Base-by-base conservation (phyloP, 192 early-diverging fungal species). In the Radiomyces spectabilis region DNA sequence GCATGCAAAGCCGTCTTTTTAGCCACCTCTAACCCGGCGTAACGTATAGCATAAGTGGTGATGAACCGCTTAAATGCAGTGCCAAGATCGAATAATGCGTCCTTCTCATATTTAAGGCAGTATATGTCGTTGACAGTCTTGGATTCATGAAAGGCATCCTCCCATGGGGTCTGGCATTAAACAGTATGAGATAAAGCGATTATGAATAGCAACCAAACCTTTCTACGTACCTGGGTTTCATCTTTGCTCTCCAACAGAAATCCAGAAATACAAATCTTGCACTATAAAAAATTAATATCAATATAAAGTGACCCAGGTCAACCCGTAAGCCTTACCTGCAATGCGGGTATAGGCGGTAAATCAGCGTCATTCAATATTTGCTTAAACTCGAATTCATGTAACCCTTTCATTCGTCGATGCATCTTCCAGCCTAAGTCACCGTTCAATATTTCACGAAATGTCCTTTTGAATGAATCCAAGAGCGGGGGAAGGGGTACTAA, bases 191-290 rank as follows among this genome's bases (percentile, higher is more conserved):
- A 51, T 49, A 15, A 37, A 18, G 4, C 22, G 15, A 34, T 13
- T 12, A 37, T 48, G 33, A 49, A n/a, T n/a, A n/a, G n/a, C n/a
- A n/a, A n/a, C n/a, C n/a, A n/a, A n/a, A n/a, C n/a, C n/a, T n/a
- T n/a, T n/a, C n/a, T n/a, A 16, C 45, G 32, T 55, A 59, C 64
- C 18, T 34, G 50, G 10, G 67, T 41, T 38, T 69, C 71, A 32
- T 66, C 49, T 24, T 55, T 18, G 39, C 60, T 47, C 19, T 75
- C 68, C 18, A 73, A 53, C n/a, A 82, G 37, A 52, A 77, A 82
- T 13, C 80, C 80, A n/a, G 80, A 73, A 13, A 82, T 75, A 16
- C 72, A 76, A 26, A 82, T 77, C 0, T 70, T 76, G 30, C 70
- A 44, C 75, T 80, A 59, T 22, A 39, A 18, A 1, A 10, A 10